Base-by-base conservation (phyloP, 257 asterid genomes). In the Euphrasia confusa region DNA sequence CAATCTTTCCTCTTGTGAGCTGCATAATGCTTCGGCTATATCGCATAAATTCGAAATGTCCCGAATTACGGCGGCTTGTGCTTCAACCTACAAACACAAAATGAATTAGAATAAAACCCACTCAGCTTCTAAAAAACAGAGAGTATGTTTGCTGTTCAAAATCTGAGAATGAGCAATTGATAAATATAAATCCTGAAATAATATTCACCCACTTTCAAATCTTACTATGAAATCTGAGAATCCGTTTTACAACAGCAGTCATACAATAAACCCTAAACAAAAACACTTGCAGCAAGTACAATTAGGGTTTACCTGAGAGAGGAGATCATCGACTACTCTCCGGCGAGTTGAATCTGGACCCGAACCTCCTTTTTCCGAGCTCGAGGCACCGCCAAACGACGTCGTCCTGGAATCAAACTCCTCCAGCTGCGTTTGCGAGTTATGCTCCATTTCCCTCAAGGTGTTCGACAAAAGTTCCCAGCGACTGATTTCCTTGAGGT, bases 381-480 rank as follows among this genome's bases (percentile, higher is more conserved):
- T 64, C 5, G 77, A 66, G 3, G 78, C 61, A 61, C 14, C 77
- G 39, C 21, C 74, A 65, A 49, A 54, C 60, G 80, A 65, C 67
- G 75, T 69, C 72, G 80, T 18, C 58, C 33, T 49, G 33, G 65
- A 60, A 64, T 7, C 32, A 59, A 58, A 47, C 57, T 71, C 79
- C 40, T 78, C 78, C 60, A 73, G 64, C 37, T 67, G 74, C 56
- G 63, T 10, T 40, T 11, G 56, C 53, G 80, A 72, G 58, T 50
- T 79, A 48, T 64, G 62, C 66, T 74, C 81, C 90, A 82, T 77
- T 28, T 63, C 74, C 68, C 52, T 74, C 62, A 87, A 72, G 5
- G 75, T 74, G 83, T 75, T 90, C 74, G 95, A 85, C 68, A 83
- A 75, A 76, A 73, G 89, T 65, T 83, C 91, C 97, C 97, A 87